These are phyloP conservation scores for Bolboschoenus planiculmis DNA, from an alignment of 176 grass and related monocot genomes.

Conservation along the genomic window DNA sequence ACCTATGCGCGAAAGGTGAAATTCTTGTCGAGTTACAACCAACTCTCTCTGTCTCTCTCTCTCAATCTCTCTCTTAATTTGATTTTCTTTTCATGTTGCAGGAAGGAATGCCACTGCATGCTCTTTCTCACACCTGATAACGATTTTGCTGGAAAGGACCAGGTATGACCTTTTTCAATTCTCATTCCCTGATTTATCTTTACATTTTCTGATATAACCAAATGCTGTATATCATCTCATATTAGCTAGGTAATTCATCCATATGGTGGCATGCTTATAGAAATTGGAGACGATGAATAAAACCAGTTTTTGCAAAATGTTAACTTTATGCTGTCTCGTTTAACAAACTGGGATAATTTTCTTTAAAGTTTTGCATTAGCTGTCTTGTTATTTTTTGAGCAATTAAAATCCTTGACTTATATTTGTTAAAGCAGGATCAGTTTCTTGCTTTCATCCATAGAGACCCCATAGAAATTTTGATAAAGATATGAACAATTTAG, in stretches of 20 bases:
- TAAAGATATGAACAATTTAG: neutral
- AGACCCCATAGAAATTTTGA: neutral
- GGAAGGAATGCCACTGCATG: slow-evolving; percentile 98
- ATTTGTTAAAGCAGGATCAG: neutral
- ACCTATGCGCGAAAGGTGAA: slow-evolving; percentile 86
- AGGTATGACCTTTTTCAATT: slow-evolving; percentile 34
- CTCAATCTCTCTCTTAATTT: neutral
- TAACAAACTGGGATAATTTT: neutral
- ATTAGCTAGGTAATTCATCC: neutral
- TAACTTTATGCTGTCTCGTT: neutral
- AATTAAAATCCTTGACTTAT: neutral
- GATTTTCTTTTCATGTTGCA: slow-evolving; percentile 26
- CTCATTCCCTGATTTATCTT: neutral
- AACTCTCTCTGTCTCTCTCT: neutral
- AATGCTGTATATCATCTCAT: neutral
- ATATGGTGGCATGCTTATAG: neutral
- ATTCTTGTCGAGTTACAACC: neutral
- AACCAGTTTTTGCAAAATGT: neutral
- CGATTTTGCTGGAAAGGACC: slow-evolving; percentile 85
- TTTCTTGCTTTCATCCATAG: neutral
- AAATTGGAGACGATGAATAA: neutral
- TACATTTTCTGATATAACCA: neutral
- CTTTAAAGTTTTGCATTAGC: neutral
- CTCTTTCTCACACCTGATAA: slow-evolving; percentile 94
- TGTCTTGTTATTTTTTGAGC: neutral